Percentiles rank a stretch among this genome's conserved stretches.
phyloP scores from a whole-genome alignment of 2,329 filamentous ascomycete genomes.

The Cryphonectria nitschkei region DNA sequence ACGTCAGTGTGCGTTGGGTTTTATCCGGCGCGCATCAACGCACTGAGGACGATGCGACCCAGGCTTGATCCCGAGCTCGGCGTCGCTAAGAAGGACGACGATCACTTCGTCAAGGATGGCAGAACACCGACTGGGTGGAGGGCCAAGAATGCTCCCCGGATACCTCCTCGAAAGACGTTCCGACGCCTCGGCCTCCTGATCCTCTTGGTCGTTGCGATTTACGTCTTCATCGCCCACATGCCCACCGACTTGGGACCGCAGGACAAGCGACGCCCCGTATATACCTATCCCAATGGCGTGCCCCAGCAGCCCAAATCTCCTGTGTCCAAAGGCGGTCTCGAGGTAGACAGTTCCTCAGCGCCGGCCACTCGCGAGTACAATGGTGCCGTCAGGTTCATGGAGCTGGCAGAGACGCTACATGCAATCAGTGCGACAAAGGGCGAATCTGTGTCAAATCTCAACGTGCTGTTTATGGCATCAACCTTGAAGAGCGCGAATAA shows the following conservation, averaged over 20 bases:
- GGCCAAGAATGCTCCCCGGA: conserved; percentile 36
- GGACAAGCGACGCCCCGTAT: conserved; percentile 44
- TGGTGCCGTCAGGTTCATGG: conserved; percentile 70
- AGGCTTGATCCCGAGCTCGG: conserved; percentile 58
- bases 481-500: conserved; percentile 73
- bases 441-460: conserved; percentile 58
- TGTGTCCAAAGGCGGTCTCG: conserved; percentile 18
- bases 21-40: neutral
- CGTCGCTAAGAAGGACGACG: conserved; percentile 64
- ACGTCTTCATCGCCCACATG: conserved; percentile 68
- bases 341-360: conserved; percentile 28
- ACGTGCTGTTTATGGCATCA: conserved; percentile 79
- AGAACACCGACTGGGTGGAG: conserved; percentile 33
- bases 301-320: conserved; percentile 24
- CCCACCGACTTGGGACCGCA: conserved; percentile 50
- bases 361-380: conserved; percentile 57
- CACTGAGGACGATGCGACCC: conserved; percentile 42
- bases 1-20: neutral
- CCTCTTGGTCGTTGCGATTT: conserved; percentile 55
- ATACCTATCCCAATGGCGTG: conserved; percentile 32
- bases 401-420: conserved; percentile 66
- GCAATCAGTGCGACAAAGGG: conserved; percentile 59
- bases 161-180: conserved; percentile 55
- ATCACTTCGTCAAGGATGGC: conserved; percentile 44
- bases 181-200: conserved; percentile 56